Conservation (phyloP, 225 moss, liverwort and hornwort genomes). For the Marchantia polymorpha region DNA sequence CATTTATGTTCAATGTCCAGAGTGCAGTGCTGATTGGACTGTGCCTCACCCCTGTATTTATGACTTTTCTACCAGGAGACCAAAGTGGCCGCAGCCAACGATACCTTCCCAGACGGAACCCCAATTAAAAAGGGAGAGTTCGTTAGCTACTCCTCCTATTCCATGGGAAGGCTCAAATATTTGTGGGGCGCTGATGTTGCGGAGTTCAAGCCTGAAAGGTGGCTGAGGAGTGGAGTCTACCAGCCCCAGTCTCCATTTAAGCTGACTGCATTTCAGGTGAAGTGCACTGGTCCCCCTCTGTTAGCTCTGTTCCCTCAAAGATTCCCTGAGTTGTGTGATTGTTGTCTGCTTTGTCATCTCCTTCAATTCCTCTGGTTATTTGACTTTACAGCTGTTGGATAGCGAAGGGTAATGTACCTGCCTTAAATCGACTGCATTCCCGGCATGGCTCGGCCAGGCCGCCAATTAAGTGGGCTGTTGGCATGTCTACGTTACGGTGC, state of each 20-base stretch:
- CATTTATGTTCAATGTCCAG: background rate
- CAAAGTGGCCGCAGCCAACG: slow-evolving; percentile 46
- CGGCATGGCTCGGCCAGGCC: too few relatives aligned
- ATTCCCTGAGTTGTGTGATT: too few relatives aligned
- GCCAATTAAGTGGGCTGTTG: too few relatives aligned
- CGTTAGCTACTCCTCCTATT: slow-evolving; percentile 55
- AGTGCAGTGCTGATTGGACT: background rate
- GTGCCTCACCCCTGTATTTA: background rate
- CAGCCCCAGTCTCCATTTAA: slow-evolving; percentile 64
- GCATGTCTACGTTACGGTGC: background rate
- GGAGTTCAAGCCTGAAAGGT: slow-evolving; percentile 73
- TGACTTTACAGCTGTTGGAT: background rate
- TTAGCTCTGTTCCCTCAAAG: too few relatives aligned
- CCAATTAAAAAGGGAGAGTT: slow-evolving; percentile 46
- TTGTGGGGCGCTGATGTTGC: slow-evolving; percentile 79
- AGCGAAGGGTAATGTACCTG: too few relatives aligned
- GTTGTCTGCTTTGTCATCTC: background rate
- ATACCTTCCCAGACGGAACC: slow-evolving; percentile 69
- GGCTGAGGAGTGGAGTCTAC: slow-evolving; percentile 67
- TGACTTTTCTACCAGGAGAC: slow-evolving; percentile 31
- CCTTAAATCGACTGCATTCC: too few relatives aligned
- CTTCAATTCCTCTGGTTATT: background rate
- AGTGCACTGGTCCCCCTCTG: background rate
- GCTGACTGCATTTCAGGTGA: slow-evolving; percentile 67
- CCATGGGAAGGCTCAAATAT: slow-evolving; percentile 73